Evolutionary conservation across 2,329 filamentous ascomycete genomes (phyloP).

Genomic region (Xylariaceae sp.): DNA sequence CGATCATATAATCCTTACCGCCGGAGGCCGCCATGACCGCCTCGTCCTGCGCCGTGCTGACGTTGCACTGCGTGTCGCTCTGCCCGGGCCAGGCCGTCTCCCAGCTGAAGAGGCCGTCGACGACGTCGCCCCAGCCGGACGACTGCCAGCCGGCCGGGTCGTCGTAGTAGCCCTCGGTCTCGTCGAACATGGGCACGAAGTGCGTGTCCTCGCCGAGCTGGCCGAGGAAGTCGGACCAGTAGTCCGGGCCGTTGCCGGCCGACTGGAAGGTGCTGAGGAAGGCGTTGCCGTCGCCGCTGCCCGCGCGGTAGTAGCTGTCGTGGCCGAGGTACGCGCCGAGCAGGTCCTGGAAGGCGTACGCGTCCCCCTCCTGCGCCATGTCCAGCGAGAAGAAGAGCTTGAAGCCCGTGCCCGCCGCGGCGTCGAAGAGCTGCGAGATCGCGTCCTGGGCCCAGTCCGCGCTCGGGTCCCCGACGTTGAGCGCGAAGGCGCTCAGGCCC

Average conservation of each 20-base stretch:
- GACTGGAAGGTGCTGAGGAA: constrained; percentile 25
- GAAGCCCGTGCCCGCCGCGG: constrained; percentile 21
- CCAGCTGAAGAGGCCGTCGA: constrained; percentile 31
- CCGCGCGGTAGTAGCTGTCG: constrained; percentile 22
- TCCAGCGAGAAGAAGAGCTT: constrained; percentile 31
- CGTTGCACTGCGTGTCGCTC: constrained; percentile 17
- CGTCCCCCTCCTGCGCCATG: constrained; percentile 18
- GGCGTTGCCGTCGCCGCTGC: constrained; percentile 18
- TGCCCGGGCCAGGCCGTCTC: constrained; percentile 28
- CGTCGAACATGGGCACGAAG: constrained; percentile 27
- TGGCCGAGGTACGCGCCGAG: constrained; percentile 18
- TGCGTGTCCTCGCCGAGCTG: constrained; percentile 21
- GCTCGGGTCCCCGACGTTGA: constrained; percentile 25
- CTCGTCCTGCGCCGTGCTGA: constrained; percentile 18
- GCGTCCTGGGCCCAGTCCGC: constrained; percentile 18
- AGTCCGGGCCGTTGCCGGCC: constrained; percentile 15
- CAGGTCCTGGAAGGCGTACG: constrained; percentile 17
- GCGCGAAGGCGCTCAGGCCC: constrained; percentile 26
- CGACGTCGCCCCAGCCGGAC: constrained; percentile 21
- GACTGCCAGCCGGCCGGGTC: constrained; percentile 19
- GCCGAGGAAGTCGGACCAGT: constrained; percentile 20
- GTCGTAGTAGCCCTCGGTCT: constrained; percentile 24
- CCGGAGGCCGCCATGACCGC: constrained; percentile 15
- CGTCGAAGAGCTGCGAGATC: constrained; percentile 23
- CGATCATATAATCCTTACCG: constrained; percentile 29